Conservation (phyloP, 2,329 filamentous ascomycete genomes). For the Epichloe gansuensis region DNA sequence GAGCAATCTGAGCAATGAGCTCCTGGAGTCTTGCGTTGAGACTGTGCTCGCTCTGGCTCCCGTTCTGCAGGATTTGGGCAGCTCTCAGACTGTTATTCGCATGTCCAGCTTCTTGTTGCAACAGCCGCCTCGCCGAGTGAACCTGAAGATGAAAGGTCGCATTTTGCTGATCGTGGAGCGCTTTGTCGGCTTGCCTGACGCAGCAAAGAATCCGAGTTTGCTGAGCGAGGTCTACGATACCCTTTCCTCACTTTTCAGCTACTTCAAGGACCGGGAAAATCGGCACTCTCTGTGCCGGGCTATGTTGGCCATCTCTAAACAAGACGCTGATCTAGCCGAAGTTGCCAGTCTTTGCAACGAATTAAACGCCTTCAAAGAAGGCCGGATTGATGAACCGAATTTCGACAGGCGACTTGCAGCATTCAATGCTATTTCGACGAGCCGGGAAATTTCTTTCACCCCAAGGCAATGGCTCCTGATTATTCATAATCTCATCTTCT, state of each 20-base stretch:
- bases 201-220: constrained; percentile 29
- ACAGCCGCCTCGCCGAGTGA: constrained; percentile 75
- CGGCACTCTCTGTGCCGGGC: constrained; percentile 63
- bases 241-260: constrained; percentile 73
- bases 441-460: constrained; percentile 46
- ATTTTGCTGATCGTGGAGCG: constrained; percentile 70
- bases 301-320: constrained; percentile 55
- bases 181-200: constrained; percentile 56
- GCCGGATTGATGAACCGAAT: constrained; percentile 72
- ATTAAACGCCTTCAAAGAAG: constrained; percentile 66
- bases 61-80: constrained; percentile 53
- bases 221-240: constrained; percentile 59
- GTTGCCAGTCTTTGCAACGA: constrained; percentile 61
- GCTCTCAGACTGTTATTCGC: constrained; percentile 65
- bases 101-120: constrained; percentile 72
- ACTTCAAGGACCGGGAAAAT: constrained; percentile 73
- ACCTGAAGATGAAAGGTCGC: constrained; percentile 68
- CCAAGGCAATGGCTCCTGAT: constrained; percentile 75
- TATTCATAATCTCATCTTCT: constrained; percentile 80
- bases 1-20: constrained; percentile 51
- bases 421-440: constrained; percentile 59
- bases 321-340: constrained; percentile 46
- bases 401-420: constrained; percentile 72
- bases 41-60: constrained; percentile 66
- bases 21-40: constrained; percentile 69